A percentile compares a stretch with the other conserved stretches of the same genome.
These are phyloP conservation scores for Arthonia radiata DNA, from an alignment of 495 filamentous ascomycete species.

Conservation along the genomic window DNA sequence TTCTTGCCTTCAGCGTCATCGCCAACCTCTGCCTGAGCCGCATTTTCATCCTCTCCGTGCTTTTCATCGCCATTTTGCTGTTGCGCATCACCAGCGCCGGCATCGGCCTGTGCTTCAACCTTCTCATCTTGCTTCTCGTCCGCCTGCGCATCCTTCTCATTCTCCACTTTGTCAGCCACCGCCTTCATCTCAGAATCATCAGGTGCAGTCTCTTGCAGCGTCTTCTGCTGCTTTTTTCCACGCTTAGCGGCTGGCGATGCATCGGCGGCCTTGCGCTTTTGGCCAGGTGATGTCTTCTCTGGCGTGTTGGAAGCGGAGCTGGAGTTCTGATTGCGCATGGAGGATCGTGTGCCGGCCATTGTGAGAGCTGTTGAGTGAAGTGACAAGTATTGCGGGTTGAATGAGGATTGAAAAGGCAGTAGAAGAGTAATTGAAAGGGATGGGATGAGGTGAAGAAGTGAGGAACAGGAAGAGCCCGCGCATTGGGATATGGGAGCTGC, in stretches of 20 bases:
- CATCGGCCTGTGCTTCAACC: no score
- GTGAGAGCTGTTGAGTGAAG: neutral
- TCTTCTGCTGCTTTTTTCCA: slow-evolving; percentile 15
- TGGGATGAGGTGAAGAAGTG: no score
- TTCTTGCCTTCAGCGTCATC: neutral
- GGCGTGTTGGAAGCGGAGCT: slow-evolving; percentile 4
- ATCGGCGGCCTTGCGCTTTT: slow-evolving; percentile 13
- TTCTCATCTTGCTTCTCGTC: slow-evolving; percentile 2
- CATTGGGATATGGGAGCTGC: no score
- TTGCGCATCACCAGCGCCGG: no score
- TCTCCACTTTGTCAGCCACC: neutral
- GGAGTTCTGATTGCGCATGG: slow-evolving; percentile 6
- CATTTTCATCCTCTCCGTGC: slow-evolving; percentile 1
- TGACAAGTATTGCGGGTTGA: slow-evolving; percentile 3
- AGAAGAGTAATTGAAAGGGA: no score
- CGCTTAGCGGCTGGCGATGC: slow-evolving; percentile 9
- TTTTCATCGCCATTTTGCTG: slow-evolving; percentile 1
- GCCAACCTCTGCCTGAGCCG: neutral
- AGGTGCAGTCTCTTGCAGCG: slow-evolving; percentile 14
- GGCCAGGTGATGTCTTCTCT: slow-evolving; percentile 5
- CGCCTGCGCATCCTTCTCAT: slow-evolving; percentile 1
- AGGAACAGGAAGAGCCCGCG: no score
- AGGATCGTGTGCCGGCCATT: slow-evolving; percentile 11
- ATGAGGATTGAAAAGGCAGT: no score
- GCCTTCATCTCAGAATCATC: slow-evolving; percentile 4